Base-by-base conservation (phyloP, 352 stramenopile genomes). In the Globisporangium nunn region DNA sequence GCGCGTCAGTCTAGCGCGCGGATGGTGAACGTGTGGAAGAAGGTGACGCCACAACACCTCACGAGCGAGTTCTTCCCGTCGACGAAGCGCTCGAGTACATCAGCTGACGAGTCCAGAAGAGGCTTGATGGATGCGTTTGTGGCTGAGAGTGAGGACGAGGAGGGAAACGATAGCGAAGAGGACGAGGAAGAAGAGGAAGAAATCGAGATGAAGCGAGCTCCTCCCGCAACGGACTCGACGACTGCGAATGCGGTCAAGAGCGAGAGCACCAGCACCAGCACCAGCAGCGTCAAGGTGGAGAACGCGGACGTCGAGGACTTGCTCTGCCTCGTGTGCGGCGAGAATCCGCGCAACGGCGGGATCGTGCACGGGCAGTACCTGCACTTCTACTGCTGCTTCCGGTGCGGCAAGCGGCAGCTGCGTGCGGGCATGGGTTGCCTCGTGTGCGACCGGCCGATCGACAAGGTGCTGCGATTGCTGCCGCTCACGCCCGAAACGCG, bases 381-480 rank as follows among this genome's bases (percentile, higher is more conserved):
- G 7, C 85, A 95, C 48, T 79, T 87, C 35, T 92, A 93, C 62
- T 82, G 71, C 54, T 95, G 85, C 59, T 95, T 83, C 47, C 69
- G 67, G 7, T 95, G 85, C 56, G 85, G 71, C 6, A 95, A 92
- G 68, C 73, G 67, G 4, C 76, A 89, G 54, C 56, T 74, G 12
- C 68, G 68, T 12, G 53, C 66, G n/a, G 78, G 81, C 47, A 53
- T 61, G 46, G 74, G 70, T 12, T 95, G 85, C 31, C 65, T 81
- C 58, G 82, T 93, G 6, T 95, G 85, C 66, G 68, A 85, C 33
- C 82, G 83, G n/a, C 74, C 74, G 14, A 95, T 93, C 17, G 82
- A 93, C 43, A 73, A 67, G 3, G 81, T 95, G 35, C 65, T 95
- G 33, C 77, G 73, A 2, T 53, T 93, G 44, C 66, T 94, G 52